These are phyloP conservation scores for Penicillium janthinellum DNA, from an alignment of 2,329 filamentous ascomycete genomes.

Conservation along the genomic window DNA sequence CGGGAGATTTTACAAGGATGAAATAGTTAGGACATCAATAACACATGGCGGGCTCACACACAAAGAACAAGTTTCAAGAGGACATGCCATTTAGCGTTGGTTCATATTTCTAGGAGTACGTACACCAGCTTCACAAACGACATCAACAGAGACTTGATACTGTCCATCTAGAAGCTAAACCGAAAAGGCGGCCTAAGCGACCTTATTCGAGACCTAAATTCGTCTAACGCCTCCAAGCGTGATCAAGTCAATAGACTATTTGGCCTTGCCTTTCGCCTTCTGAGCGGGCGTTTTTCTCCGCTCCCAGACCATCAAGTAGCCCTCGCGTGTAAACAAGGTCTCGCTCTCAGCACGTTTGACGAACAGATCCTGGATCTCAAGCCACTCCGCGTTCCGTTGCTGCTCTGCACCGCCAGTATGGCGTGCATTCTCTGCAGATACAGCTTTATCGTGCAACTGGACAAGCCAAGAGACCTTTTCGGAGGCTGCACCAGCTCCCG, in stretches of 20 bases:
- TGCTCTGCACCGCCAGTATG: conserved; percentile 32
- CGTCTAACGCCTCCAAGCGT: neutral
- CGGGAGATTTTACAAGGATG: neutral
- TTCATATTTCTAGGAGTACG: conserved; percentile 20
- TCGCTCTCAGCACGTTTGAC: conserved; percentile 89
- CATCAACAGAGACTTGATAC: neutral
- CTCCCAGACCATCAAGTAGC: conserved; percentile 97
- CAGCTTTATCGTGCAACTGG: conserved; percentile 78
- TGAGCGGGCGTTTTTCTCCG: conserved; percentile 59
- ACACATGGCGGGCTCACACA: too few relatives aligned
- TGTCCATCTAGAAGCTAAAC: neutral
- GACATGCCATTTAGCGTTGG: conserved; percentile 1
- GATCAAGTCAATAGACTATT: neutral
- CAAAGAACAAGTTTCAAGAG: neutral
- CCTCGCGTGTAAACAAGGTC: conserved; percentile 87
- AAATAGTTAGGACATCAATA: too few relatives aligned
- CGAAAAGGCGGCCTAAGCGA: neutral
- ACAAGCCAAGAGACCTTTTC: conserved; percentile 96
- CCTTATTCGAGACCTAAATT: neutral
- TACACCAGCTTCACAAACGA: conserved; percentile 11
- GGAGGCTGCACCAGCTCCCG: conserved; percentile 79
- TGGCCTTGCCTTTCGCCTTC: conserved; percentile 45
- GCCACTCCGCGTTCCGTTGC: conserved; percentile 72
- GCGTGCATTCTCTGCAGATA: conserved; percentile 41
- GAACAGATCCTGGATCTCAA: conserved; percentile 89